Evolutionary conservation across 352 stramenopile genomes (phyloP).

Genomic region (Pythium myriotylum): DNA sequence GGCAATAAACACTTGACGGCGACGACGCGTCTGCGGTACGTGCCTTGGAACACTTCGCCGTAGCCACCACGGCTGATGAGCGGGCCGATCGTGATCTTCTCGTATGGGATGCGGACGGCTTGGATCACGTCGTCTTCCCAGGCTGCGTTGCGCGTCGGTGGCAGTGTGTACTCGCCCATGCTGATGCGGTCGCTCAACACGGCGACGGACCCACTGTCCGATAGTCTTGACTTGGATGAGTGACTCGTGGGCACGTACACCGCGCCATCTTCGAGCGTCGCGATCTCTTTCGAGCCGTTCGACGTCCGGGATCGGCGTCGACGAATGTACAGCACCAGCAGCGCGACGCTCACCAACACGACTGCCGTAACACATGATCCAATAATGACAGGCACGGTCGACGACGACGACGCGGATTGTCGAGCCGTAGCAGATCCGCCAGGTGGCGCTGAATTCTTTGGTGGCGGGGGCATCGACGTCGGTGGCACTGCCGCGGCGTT

Average conservation of each 20-base stretch:
- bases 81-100: constrained; percentile 38
- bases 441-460: too few relatives aligned
- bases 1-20: constrained; percentile 59
- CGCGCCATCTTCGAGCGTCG: background rate
- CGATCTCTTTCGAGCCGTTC: background rate
- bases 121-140: constrained; percentile 6
- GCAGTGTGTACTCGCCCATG: background rate
- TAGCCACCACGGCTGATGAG: constrained; percentile 47
- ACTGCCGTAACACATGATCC: too few relatives aligned
- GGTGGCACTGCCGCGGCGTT: too few relatives aligned
- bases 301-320: background rate
- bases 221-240: too few relatives aligned
- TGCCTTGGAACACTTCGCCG: constrained; percentile 42
- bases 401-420: too few relatives aligned
- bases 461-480: background rate
- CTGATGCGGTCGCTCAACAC: background rate
- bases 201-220: too few relatives aligned
- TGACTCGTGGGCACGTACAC: background rate
- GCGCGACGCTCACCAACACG: too few relatives aligned
- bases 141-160: background rate
- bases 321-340: background rate
- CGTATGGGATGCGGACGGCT: constrained; percentile 38
- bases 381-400: too few relatives aligned
- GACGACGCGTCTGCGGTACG: constrained; percentile 43
- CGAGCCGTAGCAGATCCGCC: too few relatives aligned